A percentile compares a stretch with the other conserved stretches of the same genome.
These are phyloP conservation scores for Acer saccharum DNA, from an alignment of 345 rosid species.

Conservation along the genomic window DNA sequence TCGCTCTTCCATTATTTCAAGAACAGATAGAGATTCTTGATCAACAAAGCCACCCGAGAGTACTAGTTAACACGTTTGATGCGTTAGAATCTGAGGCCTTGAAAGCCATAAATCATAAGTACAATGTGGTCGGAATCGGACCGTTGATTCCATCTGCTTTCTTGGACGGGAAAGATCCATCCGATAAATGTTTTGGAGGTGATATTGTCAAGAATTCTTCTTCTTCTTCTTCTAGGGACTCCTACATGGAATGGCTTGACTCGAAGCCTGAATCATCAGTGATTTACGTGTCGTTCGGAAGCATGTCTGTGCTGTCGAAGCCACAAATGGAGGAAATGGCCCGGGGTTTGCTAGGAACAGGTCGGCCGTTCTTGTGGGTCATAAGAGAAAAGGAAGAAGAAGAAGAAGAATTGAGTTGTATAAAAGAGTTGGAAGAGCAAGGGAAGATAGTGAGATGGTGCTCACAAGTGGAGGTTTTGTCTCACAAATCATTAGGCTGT, in stretches of 20 bases:
- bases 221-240: constrained; percentile 21
- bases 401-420: constrained; percentile 33
- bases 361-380: constrained; percentile 59
- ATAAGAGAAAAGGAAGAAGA: constrained; percentile 31
- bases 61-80: constrained; percentile 64
- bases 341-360: constrained; percentile 30
- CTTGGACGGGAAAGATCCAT: constrained; percentile 25
- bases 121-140: constrained; percentile 45
- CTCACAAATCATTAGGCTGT: constrained; percentile 57
- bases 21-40: constrained; percentile 42
- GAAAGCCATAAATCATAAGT: constrained; percentile 23
- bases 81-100: constrained; percentile 59
- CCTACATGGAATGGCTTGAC: constrained; percentile 43
- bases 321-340: constrained; percentile 53
- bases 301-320: constrained; percentile 37
- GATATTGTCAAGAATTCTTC: constrained; percentile 31
- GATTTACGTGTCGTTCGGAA: constrained; percentile 61
- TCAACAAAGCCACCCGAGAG: constrained; percentile 39
- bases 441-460: constrained; percentile 77
- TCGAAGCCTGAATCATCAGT: constrained; percentile 38
- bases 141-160: constrained; percentile 54
- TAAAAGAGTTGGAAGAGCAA: constrained; percentile 45
- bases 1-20: constrained; percentile 9
- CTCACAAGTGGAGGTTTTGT: constrained; percentile 58
- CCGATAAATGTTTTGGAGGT: constrained; percentile 33